Percentiles rank a stretch among this genome's conserved stretches.
phyloP scores from a whole-genome alignment of 805 yeast genomes.

The Candida yuanshanica region DNA sequence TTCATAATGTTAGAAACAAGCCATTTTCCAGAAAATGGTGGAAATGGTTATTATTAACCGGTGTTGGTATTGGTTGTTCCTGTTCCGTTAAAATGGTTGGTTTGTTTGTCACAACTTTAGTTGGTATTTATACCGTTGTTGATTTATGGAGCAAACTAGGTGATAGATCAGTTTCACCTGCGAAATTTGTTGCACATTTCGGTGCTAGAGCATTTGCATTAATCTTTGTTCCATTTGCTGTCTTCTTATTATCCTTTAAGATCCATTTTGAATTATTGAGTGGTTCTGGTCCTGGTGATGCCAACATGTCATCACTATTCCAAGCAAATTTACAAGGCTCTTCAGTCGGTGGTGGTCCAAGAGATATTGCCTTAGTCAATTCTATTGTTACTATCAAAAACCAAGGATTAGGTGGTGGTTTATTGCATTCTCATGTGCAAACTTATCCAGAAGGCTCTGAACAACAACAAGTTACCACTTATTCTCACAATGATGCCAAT shows the following conservation, averaged over 20 bases:
- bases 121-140: conserved; percentile 83
- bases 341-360: conserved; percentile 56
- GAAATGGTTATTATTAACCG: conserved; percentile 85
- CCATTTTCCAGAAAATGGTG: conserved; percentile 80
- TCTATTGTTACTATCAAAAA: conserved; percentile 42
- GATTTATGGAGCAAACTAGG: conserved; percentile 86
- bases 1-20: conserved; percentile 51
- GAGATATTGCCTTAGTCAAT: conserved; percentile 58
- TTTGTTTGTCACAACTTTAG: conserved; percentile 76
- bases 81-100: conserved; percentile 98
- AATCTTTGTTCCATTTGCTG: conserved; percentile 54
- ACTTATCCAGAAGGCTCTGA: conserved; percentile 85
- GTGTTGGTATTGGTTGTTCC: conserved; percentile 82
- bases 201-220: conserved; percentile 56
- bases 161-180: conserved; percentile 49
- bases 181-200: conserved; percentile 57
- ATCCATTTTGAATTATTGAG: conserved; percentile 69
- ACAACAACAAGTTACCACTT: conserved; percentile 93
- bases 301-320: conserved; percentile 72
- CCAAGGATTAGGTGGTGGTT: conserved; percentile 70
- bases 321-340: conserved; percentile 72
- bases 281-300: conserved; percentile 78
- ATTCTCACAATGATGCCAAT: conserved; percentile 82
- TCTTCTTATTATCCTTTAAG: conserved; percentile 64
- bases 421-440: conserved; percentile 74